A percentile compares a stretch with the other conserved stretches of the same genome.
phyloP scores from a whole-genome alignment of 176 grass and related monocot genomes.

The Miscanthus lutarioriparius region DNA sequence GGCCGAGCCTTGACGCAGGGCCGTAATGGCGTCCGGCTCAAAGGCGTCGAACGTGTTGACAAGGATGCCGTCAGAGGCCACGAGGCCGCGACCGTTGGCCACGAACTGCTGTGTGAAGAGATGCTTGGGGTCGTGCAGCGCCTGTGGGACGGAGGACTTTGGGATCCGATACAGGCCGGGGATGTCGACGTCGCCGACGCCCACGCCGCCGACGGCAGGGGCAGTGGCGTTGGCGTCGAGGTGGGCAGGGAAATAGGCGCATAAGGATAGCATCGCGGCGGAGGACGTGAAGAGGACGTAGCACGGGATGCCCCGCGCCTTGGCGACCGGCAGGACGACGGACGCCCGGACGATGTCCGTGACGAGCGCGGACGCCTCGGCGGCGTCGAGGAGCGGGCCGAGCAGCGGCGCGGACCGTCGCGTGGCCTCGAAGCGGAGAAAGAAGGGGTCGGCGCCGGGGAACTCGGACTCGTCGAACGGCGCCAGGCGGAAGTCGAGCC shows the following conservation, averaged over 20 bases:
- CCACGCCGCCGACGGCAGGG: not conserved
- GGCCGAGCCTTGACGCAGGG: constrained; percentile 30
- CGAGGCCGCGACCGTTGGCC: constrained; percentile 44
- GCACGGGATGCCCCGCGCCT: constrained; percentile 40
- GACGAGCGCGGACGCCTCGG: constrained; percentile 41
- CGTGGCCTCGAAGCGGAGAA: constrained; percentile 58
- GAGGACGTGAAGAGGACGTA: constrained; percentile 71
- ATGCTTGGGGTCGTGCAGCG: constrained; percentile 59
- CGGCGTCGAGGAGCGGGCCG: constrained; percentile 39
- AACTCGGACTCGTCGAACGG: constrained; percentile 50
- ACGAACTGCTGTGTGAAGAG: constrained; percentile 74
- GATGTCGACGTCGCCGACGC: constrained; percentile 48
- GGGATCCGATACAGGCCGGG: constrained; percentile 51
- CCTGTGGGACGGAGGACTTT: constrained; percentile 29
- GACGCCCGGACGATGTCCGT: constrained; percentile 51
- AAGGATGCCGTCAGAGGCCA: constrained; percentile 28
- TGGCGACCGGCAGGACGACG: constrained; percentile 39
- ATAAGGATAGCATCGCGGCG: constrained; percentile 61
- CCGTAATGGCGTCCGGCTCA: constrained; percentile 45
- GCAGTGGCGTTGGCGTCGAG: constrained; percentile 28
- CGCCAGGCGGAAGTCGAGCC: constrained; percentile 49
- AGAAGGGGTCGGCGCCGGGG: constrained; percentile 63
- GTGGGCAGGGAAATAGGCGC: constrained; percentile 51
- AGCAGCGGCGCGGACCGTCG: constrained; percentile 55
- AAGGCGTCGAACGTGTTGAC: constrained; percentile 59